Base-by-base conservation (phyloP, 371 early-diverging fungal genomes). In the Mortierella sp. region DNA sequence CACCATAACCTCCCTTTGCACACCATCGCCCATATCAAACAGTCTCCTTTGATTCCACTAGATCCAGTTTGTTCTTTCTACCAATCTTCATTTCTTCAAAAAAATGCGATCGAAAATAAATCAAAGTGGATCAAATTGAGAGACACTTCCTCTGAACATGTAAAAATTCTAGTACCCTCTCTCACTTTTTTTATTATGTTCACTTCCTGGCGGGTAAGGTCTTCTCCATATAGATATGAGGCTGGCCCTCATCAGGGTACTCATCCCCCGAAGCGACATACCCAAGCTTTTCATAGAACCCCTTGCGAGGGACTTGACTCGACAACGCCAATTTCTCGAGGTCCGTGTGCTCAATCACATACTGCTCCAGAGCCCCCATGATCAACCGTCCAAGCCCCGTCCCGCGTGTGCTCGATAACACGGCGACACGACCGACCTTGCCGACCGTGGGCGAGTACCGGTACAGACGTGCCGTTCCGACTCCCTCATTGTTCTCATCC, bases 341-440 rank as follows among this genome's bases (percentile, higher is more conserved):
- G 14, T 66, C 52, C 1, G 44, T 37, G 3, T 74, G 41, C 29
- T 80, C 76, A 34, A 63, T 65, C 1, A 47, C 69, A 43, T 78
- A 75, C 24, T 69, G 43, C 43, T 85, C 85, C 2, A 77, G n/a
- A 1, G 71, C 43, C n/a, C 71, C 77, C 79, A 85, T 85, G 37
- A 85, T 50, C 16, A 71, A 26, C 26, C 73, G 68, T 3, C 85
- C 85, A 40, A 85, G 71, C n/a, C 85, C 81, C 6, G 73, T 26
- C 1, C 85, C 85, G 6, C 85, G 85, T 13, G 75, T 67, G 34
- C 65, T 77, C 2, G 64, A 47, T 3, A 80, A 64, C 2, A 85
- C 85, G 44, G 85, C 81, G 13, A 85, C 81, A n/a, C 85, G 81
- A 6, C 81, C 80, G 4, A 85, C 29, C 66, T 85, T 85, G 37